These are phyloP conservation scores for Candida fluviatilis DNA, from an alignment of 805 yeast species.

Conservation along the genomic window DNA sequence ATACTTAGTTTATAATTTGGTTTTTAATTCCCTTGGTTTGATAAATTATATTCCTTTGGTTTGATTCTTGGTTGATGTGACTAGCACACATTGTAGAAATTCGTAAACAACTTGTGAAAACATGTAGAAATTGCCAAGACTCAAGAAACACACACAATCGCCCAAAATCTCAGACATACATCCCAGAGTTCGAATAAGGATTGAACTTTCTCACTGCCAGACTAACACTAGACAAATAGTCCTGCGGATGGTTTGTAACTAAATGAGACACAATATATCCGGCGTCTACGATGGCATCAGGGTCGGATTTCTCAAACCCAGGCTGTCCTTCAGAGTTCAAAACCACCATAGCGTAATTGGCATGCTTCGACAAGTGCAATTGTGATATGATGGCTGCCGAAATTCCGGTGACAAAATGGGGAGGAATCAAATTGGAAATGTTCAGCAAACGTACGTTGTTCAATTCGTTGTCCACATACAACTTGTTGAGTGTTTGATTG, in stretches of 20 bases:
- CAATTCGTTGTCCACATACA: constrained; percentile 11
- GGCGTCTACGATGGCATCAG: constrained; percentile 39
- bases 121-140: no score
- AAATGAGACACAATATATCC: constrained; percentile 13
- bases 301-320: constrained; percentile 53
- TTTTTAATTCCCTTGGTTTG: no score
- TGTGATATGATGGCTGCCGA: constrained; percentile 42
- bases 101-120: no score
- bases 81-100: no score
- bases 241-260: constrained; percentile 6
- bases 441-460: constrained; percentile 4
- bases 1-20: no score
- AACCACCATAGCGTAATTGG: constrained; percentile 18
- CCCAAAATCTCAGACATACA: constrained; percentile 24
- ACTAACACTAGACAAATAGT: constrained; percentile 14
- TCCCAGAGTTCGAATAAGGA: constrained; percentile 23
- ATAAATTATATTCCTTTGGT: no score
- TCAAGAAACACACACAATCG: no score
- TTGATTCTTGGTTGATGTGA: no score
- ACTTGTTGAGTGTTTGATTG: constrained; percentile 21
- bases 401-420: constrained; percentile 58
- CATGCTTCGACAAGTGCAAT: constrained; percentile 6
- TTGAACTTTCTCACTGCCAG: constrained; percentile 18
- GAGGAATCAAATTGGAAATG: constrained; percentile 45
- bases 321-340: constrained; percentile 60